Conservation (phyloP, 2,329 filamentous ascomycete species). For the Fusarium cicatricum region DNA sequence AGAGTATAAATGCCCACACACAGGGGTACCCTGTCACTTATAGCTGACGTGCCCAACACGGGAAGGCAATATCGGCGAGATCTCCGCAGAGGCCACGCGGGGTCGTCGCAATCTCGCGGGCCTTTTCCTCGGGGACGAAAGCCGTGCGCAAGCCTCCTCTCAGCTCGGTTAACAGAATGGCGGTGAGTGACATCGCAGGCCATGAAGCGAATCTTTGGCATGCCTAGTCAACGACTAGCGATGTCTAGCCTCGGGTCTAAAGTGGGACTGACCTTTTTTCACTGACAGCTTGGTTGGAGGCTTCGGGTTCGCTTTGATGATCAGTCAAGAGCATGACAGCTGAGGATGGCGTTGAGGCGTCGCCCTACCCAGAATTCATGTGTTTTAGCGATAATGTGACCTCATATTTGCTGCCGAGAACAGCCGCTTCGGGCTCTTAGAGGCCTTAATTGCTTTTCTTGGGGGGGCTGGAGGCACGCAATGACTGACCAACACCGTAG, state of each 20-base stretch:
- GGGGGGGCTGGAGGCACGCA: slow-evolving; percentile 53
- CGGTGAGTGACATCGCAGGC: slow-evolving; percentile 48
- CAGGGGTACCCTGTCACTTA: slow-evolving; percentile 21
- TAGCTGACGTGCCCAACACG: slow-evolving; percentile 36
- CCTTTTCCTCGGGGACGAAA: slow-evolving; percentile 47
- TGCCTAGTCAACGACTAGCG: too few relatives aligned
- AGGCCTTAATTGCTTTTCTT: slow-evolving; percentile 53
- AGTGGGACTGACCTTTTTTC: slow-evolving; percentile 15
- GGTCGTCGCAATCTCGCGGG: slow-evolving; percentile 51
- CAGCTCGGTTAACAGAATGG: slow-evolving; percentile 59
- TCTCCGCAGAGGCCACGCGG: slow-evolving; percentile 46
- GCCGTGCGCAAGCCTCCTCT: slow-evolving; percentile 56
- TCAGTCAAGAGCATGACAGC: slow-evolving; percentile 36
- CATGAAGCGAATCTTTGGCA: background rate
- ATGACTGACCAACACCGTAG: slow-evolving; percentile 50
- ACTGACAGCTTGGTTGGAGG: slow-evolving; percentile 56
- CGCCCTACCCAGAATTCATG: background rate
- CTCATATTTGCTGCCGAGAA: slow-evolving; percentile 48
- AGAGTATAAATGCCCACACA: slow-evolving; percentile 17
- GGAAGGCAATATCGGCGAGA: slow-evolving; percentile 49
- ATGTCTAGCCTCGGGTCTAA: background rate
- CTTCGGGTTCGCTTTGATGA: slow-evolving; percentile 58
- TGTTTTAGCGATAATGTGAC: slow-evolving; percentile 45
- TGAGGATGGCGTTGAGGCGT: slow-evolving; percentile 9
- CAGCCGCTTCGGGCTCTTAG: slow-evolving; percentile 52